Percentiles rank a stretch among this genome's conserved stretches.
Conservation (phyloP, 2,329 filamentous ascomycete genomes). For the Alternaria triticimaculans region DNA sequence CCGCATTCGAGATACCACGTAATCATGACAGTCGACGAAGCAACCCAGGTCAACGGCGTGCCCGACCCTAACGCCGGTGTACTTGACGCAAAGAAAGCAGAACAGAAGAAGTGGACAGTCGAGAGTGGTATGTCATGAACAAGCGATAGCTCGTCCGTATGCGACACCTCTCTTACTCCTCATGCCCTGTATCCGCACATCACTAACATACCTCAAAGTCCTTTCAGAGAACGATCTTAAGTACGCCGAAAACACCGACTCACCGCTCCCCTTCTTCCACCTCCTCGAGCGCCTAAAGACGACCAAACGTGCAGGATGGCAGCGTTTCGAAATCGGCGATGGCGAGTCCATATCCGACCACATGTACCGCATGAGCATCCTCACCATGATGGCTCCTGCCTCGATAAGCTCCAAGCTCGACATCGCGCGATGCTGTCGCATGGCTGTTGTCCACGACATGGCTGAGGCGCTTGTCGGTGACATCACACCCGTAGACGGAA, state of each 20-base stretch:
- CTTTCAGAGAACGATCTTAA: conserved; percentile 67
- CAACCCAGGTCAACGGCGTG: conserved; percentile 51
- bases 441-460: conserved; percentile 98
- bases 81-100: conserved; percentile 34
- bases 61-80: conserved; percentile 46
- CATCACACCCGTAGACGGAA: conserved; percentile 89
- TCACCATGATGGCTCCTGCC: conserved; percentile 88
- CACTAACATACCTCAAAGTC: conserved; percentile 53
- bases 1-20: conserved; percentile 1
- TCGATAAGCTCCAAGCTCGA: conserved; percentile 75
- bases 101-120: conserved; percentile 49
- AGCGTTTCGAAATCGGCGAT: conserved; percentile 76
- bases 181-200: background rate
- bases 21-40: conserved; percentile 42
- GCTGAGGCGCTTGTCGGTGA: conserved; percentile 94
- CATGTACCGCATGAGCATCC: conserved; percentile 99
- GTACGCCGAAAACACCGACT: conserved; percentile 66
- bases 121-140: conserved; percentile 54
- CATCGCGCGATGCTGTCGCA: conserved; percentile 83
- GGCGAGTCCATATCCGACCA: conserved; percentile 96
- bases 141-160: conserved; percentile 35
- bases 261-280: conserved; percentile 92
- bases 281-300: conserved; percentile 93
- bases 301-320: conserved; percentile 95
- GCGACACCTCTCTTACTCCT: conserved; percentile 33